phyloP scores from a whole-genome alignment of 176 grass and related monocot genomes.

The maize (Zea mays) region Zm-B73-REFERENCE-NAM-5.0 NC_050097.1:23546501-23547000 shows the following conservation, averaged over 20 bases:
- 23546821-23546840: constrained; percentile 47
- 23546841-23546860: constrained; percentile 50
- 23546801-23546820: constrained; percentile 52
- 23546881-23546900: constrained; percentile 38
- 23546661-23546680: not conserved
- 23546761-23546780: constrained; percentile 53
- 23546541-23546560: not conserved
- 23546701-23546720: not conserved
- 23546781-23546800: constrained; percentile 59
- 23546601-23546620: not conserved
- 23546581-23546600: not conserved
- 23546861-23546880: constrained; percentile 31
- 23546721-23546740: not conserved
- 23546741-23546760: constrained; percentile 33
- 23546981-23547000: not conserved
- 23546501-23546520: not conserved
- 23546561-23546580: not conserved
- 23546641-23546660: not conserved
- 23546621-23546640: not conserved
- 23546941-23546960: constrained; percentile 62
- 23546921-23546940: constrained; percentile 42
- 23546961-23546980: constrained; percentile 64
- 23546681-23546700: not conserved
- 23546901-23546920: constrained; percentile 46
- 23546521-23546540: not conserved